phyloP scores from a whole-genome alignment of 495 filamentous ascomycete species.

The Tetracladium marchalianum region DNA sequence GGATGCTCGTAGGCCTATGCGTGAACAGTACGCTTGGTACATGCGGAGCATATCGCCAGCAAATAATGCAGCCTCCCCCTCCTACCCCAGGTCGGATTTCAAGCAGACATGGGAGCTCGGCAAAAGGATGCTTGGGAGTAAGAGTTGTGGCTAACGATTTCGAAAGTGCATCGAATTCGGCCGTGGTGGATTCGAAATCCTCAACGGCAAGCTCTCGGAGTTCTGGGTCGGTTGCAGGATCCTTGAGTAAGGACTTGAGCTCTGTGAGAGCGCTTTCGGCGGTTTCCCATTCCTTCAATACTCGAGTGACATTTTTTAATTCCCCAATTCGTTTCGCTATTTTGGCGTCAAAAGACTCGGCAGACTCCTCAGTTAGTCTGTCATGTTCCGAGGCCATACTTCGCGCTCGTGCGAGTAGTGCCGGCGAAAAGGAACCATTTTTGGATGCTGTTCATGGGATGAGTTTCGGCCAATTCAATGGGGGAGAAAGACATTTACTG shows the following conservation, averaged over 20 bases:
- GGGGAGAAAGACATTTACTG: slow-evolving; percentile 7
- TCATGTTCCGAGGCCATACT: slow-evolving; percentile 54
- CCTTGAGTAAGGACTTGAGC: slow-evolving; percentile 38
- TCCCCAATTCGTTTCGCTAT: slow-evolving; percentile 72
- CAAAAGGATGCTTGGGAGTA: slow-evolving; percentile 85
- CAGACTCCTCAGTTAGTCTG: slow-evolving; percentile 42
- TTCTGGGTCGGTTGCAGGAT: slow-evolving; percentile 36
- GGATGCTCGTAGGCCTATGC: slow-evolving; percentile 34
- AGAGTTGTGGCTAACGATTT: slow-evolving; percentile 60
- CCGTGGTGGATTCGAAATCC: slow-evolving; percentile 57
- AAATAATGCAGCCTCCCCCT: slow-evolving; percentile 83
- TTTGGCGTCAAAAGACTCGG: slow-evolving; percentile 56
- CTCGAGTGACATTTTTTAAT: slow-evolving; percentile 52
- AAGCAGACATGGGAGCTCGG: slow-evolving; percentile 80
- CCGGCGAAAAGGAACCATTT: slow-evolving; percentile 40
- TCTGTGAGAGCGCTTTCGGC: slow-evolving; percentile 44
- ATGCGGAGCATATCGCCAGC: slow-evolving; percentile 79
- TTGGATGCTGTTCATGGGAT: slow-evolving; percentile 24
- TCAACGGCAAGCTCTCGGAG: slow-evolving; percentile 60
- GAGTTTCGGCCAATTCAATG: background rate
- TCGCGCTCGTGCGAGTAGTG: slow-evolving; percentile 54
- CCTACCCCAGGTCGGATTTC: slow-evolving; percentile 93
- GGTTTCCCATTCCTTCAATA: slow-evolving; percentile 60
- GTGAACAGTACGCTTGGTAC: slow-evolving; percentile 73
- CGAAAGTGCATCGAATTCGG: slow-evolving; percentile 48